Conservation (phyloP, 768 basidiomycete species). For the Scleroderma citrinum region DNA sequence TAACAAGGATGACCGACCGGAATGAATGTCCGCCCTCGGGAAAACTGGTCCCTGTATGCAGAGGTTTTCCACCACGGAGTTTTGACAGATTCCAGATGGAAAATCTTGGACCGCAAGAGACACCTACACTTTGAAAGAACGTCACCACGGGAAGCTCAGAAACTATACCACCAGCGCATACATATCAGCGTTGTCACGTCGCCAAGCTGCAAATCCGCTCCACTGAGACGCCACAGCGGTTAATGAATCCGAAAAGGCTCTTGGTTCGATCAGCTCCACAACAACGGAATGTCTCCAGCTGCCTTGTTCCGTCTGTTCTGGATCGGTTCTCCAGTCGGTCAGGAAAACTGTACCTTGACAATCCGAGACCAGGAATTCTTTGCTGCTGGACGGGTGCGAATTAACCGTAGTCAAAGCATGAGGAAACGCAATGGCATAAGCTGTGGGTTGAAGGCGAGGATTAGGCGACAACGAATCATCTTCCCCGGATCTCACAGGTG, state of each 20-base stretch:
- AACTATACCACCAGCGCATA: constrained; percentile 31
- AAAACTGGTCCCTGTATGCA: constrained; percentile 54
- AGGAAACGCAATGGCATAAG: constrained; percentile 68
- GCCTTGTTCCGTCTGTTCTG: constrained; percentile 43
- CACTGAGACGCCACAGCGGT: constrained; percentile 41
- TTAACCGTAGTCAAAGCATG: constrained; percentile 65
- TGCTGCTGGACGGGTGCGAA: constrained; percentile 67
- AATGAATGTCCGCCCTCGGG: constrained; percentile 64
- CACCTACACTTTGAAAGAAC: constrained; percentile 52
- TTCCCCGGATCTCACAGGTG: constrained; percentile 26
- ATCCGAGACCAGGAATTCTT: constrained; percentile 77
- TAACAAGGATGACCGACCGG: constrained; percentile 39
- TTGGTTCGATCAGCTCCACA: constrained; percentile 69
- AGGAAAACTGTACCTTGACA: constrained; percentile 67
- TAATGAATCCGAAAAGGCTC: constrained; percentile 48
- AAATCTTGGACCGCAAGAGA: constrained; percentile 65
- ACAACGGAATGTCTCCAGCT: constrained; percentile 59
- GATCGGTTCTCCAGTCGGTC: constrained; percentile 80
- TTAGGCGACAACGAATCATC: constrained; percentile 24
- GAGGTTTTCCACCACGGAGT: constrained; percentile 69
- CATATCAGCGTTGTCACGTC: constrained; percentile 65
- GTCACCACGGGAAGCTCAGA: not conserved
- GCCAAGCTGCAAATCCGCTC: constrained; percentile 65
- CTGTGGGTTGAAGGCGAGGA: constrained; percentile 62
- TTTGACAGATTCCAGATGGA: constrained; percentile 72